Conservation (phyloP, 2,329 filamentous ascomycete species). For the Bipolaris sorokiniana region DNA sequence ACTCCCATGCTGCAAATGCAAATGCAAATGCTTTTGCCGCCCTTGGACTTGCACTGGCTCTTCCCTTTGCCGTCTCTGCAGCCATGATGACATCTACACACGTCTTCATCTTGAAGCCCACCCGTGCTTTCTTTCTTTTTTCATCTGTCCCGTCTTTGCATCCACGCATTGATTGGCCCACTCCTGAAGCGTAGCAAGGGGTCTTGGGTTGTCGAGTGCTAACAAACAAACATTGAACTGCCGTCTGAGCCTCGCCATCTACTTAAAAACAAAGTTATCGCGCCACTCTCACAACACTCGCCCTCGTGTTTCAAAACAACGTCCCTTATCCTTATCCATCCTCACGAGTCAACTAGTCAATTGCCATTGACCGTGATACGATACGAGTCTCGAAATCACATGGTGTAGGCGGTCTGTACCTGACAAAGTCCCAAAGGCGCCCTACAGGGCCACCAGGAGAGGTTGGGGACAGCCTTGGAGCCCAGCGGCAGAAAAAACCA, state of each 20-base stretch:
- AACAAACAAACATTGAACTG: conserved; percentile 35
- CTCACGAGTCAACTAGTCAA: conserved; percentile 16
- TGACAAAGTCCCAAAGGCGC: conserved; percentile 8
- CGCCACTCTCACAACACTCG: background rate
- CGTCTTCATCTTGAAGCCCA: conserved; percentile 17
- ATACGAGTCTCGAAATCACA: conserved; percentile 19
- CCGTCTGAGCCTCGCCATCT: conserved; percentile 22
- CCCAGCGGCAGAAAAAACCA: conserved; percentile 20
- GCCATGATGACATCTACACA: conserved; percentile 28
- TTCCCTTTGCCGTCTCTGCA: conserved; percentile 22
- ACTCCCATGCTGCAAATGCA: conserved; percentile 10
- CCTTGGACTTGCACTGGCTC: conserved; percentile 19
- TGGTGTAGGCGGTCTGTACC: conserved; percentile 14
- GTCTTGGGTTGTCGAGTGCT: conserved; percentile 1
- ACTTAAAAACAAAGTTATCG: conserved; percentile 21
- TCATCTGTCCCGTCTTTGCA: conserved; percentile 15
- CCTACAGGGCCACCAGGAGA: conserved; percentile 2
- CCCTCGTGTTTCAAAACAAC: conserved; percentile 13
- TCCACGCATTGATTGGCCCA: conserved; percentile 24
- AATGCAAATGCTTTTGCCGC: conserved; percentile 21
- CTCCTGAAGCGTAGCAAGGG: conserved; percentile 14
- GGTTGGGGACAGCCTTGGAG: conserved; percentile 28
- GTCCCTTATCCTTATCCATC: background rate
- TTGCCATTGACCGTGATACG: conserved; percentile 11
- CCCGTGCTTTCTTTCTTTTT: conserved; percentile 7